A percentile compares a stretch with the other conserved stretches of the same genome.
phyloP scores from a whole-genome alignment of 2,329 filamentous ascomycete species.

The Ophiocordyceps camponoti-rufipedis region DNA sequence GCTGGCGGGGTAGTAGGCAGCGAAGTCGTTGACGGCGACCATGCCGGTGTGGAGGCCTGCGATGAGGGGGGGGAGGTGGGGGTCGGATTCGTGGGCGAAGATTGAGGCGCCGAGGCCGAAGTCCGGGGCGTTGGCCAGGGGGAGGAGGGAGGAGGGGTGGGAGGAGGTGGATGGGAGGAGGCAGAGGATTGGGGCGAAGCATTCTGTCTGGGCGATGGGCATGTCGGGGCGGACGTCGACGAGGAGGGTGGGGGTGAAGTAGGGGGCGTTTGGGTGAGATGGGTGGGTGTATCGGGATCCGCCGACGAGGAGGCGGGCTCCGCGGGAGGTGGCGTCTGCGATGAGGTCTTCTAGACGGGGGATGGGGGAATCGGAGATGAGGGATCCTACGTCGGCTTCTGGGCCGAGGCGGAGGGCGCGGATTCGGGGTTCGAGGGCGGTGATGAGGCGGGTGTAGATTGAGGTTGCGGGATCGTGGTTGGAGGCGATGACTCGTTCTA shows the following conservation, averaged over 20 bases:
- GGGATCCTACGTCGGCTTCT: slow-evolving; percentile 67
- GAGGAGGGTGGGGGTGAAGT: slow-evolving; percentile 81
- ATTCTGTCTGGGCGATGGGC: slow-evolving; percentile 76
- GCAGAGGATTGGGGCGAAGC: slow-evolving; percentile 82
- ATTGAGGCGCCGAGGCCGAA: slow-evolving; percentile 84
- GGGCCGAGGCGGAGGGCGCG: slow-evolving; percentile 59
- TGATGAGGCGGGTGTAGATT: slow-evolving; percentile 56
- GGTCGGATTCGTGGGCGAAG: slow-evolving; percentile 50
- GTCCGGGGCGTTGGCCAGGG: slow-evolving; percentile 63
- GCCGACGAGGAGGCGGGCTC: slow-evolving; percentile 67
- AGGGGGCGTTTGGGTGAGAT: slow-evolving; percentile 60
- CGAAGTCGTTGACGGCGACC: slow-evolving; percentile 93
- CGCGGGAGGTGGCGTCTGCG: slow-evolving; percentile 54
- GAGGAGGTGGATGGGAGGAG: slow-evolving; percentile 57
- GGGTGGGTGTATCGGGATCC: slow-evolving; percentile 58
- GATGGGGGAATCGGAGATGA: slow-evolving; percentile 69
- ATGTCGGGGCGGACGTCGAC: slow-evolving; percentile 76
- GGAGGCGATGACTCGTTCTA: slow-evolving; percentile 77
- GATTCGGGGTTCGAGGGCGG: slow-evolving; percentile 56
- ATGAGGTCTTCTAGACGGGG: slow-evolving; percentile 59
- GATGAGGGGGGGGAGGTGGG: slow-evolving; percentile 46
- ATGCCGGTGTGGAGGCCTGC: slow-evolving; percentile 61
- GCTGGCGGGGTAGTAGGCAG: slow-evolving; percentile 80
- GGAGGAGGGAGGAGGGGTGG: slow-evolving; percentile 42
- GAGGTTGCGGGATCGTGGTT: slow-evolving; percentile 23